Base-by-base conservation (phyloP, 164 flowering plant species). In the Chimonanthus salicifolius region DNA sequence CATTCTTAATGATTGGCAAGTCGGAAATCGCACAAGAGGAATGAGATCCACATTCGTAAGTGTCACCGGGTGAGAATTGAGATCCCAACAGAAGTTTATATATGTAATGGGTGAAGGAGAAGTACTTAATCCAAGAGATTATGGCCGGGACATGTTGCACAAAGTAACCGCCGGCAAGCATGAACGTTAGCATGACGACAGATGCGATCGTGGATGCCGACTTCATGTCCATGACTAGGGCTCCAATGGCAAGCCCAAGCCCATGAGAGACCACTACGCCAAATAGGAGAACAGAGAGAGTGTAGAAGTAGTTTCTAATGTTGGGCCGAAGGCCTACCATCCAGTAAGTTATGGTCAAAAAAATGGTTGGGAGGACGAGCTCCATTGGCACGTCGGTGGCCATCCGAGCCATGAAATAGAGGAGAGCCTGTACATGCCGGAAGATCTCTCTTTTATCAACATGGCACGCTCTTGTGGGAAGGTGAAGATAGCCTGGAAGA, bases 161-260 rank as follows among this genome's bases (percentile, higher is more conserved):
- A n/a, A 83, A 90, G 79, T 69, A 94, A 0, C 98, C 98, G 2
- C 94, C 84, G 0, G 89, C 84, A 3, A 94, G 82, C 2, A 82
- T 76, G 74, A 89, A 94, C 0, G 83, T 45, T 48, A 89, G 78
- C 88, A 85, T 84, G 47, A 87, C 67, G 21, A 92, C 91, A 0
- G 92, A 78, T 6, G 81, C 96, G 0, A 90, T 79, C 0, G 76
- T 82, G 0, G 92, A 71, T 2, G 95, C 94, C 1, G 80, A 46
- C 68, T 84, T 88, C 18, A 74, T 82, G 75, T 94, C 84, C 92
- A 89, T 87, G 4, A 92, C 80, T 16, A 81, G 0, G 0, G 97
- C 97, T 0, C 98, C 98, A 2, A 92, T 13, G 5, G 95, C 95
- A 0, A 94, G 82, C 1, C 97, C 98, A 0, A 94, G 83, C 46